phyloP scores from a whole-genome alignment of 2,329 filamentous ascomycete species.

The Bipolaris sorokiniana region DNA sequence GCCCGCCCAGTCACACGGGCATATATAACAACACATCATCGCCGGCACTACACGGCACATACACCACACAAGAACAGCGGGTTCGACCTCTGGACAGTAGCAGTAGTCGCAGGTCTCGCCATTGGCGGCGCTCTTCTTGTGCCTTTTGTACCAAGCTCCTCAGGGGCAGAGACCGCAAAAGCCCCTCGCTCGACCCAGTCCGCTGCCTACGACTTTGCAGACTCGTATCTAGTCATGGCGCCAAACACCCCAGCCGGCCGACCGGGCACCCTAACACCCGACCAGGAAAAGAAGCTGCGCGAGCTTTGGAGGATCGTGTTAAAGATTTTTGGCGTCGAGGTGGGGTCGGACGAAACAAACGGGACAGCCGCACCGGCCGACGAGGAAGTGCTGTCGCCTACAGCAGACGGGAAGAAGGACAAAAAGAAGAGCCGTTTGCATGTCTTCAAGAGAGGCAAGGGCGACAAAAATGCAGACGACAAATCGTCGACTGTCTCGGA shows the following conservation, averaged over 20 bases:
- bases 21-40: slow-evolving; percentile 15
- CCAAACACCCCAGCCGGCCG: slow-evolving; percentile 67
- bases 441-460: slow-evolving; percentile 67
- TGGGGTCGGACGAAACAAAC: slow-evolving; percentile 41
- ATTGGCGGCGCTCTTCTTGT: slow-evolving; percentile 42
- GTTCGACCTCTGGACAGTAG: slow-evolving; percentile 33
- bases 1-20: slow-evolving; percentile 15
- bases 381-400: slow-evolving; percentile 20
- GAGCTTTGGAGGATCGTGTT: slow-evolving; percentile 83
- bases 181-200: slow-evolving; percentile 21
- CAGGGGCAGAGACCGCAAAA: slow-evolving; percentile 15
- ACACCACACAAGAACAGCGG: slow-evolving; percentile 31
- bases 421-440: slow-evolving; percentile 76
- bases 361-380: slow-evolving; percentile 13
- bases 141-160: slow-evolving; percentile 22
- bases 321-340: slow-evolving; percentile 69
- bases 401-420: slow-evolving; percentile 57
- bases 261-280: slow-evolving; percentile 83
- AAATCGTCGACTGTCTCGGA: slow-evolving; percentile 34
- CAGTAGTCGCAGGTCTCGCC: slow-evolving; percentile 40
- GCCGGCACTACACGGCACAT: slow-evolving; percentile 8
- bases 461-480: slow-evolving; percentile 55
- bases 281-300: slow-evolving; percentile 86
- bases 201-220: slow-evolving; percentile 29
- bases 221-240: slow-evolving; percentile 50